Evolutionary conservation across 2,329 filamentous ascomycete species (phyloP).

Genomic region (Tolypocladium capitatum): DNA sequence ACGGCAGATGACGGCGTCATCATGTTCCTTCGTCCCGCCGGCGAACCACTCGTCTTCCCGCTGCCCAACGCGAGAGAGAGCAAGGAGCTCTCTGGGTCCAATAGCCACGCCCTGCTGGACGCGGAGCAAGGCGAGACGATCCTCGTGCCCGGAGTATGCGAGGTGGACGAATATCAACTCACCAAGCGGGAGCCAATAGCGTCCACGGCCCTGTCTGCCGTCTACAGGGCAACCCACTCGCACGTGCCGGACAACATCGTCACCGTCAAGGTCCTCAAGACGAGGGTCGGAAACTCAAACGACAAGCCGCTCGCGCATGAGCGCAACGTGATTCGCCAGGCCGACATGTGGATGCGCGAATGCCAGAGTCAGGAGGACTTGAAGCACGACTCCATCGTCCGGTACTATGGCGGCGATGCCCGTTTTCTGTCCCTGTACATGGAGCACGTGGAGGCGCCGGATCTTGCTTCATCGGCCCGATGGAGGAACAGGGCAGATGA

Average conservation of each 20-base stretch:
- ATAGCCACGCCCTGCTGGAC: constrained; percentile 38
- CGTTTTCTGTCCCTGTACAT: constrained; percentile 47
- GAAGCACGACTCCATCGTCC: constrained; percentile 43
- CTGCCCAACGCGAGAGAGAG: constrained; percentile 32
- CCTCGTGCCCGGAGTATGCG: constrained; percentile 33
- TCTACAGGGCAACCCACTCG: constrained; percentile 42
- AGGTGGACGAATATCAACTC: constrained; percentile 39
- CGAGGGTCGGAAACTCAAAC: constrained; percentile 25
- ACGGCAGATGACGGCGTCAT: constrained; percentile 36
- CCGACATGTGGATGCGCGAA: constrained; percentile 47
- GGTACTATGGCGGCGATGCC: constrained; percentile 45
- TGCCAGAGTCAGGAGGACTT: constrained; percentile 41
- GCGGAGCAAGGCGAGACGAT: constrained; percentile 35
- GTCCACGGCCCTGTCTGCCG: constrained; percentile 38
- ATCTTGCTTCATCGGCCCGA: constrained; percentile 33
- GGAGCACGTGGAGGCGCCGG: constrained; percentile 45
- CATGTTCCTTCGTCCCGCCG: constrained; percentile 37
- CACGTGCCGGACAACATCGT: constrained; percentile 39
- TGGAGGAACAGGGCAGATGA: constrained; percentile 36
- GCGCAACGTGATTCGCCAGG: constrained; percentile 43
- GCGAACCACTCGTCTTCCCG: constrained; percentile 38
- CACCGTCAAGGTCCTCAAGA: constrained; percentile 49
- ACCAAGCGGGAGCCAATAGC: constrained; percentile 45
- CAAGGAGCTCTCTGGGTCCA: constrained; percentile 32
- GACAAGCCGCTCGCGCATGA: constrained; percentile 36